Evolutionary conservation across 768 basidiomycete genomes (phyloP).

Genomic region (Coprinellus micaceus): DNA sequence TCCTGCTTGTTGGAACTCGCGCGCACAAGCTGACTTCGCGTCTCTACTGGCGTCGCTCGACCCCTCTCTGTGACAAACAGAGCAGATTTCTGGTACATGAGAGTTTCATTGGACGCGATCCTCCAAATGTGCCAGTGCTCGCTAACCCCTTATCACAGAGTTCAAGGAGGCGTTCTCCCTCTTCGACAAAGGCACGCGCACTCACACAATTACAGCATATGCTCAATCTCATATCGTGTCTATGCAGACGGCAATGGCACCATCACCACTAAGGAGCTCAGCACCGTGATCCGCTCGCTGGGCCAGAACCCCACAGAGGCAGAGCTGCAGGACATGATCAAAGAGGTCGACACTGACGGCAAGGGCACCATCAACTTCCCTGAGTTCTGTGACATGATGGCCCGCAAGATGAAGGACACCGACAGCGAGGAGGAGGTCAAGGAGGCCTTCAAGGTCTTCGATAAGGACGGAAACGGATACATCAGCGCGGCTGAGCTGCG

Average conservation of each 20-base stretch:
- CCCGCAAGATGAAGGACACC: slow-evolving; percentile 38
- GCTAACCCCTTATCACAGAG: slow-evolving; percentile 42
- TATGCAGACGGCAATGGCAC: slow-evolving; percentile 43
- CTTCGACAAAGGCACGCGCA: slow-evolving; percentile 84
- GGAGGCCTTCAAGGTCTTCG: slow-evolving; percentile 66
- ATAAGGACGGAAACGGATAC: slow-evolving; percentile 91
- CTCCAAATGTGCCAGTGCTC: background rate
- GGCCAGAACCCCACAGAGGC: slow-evolving; percentile 46
- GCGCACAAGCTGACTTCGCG: slow-evolving; percentile 1
- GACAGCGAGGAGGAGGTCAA: slow-evolving; percentile 44
- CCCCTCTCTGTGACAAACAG: slow-evolving; percentile 37
- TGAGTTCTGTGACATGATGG: slow-evolving; percentile 80
- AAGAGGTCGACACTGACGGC: slow-evolving; percentile 62
- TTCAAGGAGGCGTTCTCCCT: slow-evolving; percentile 99
- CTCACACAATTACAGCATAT: no score
- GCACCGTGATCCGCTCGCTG: slow-evolving; percentile 46
- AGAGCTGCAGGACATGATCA: slow-evolving; percentile 48
- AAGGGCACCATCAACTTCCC: slow-evolving; percentile 88
- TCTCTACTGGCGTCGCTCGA: background rate
- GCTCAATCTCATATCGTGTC: background rate
- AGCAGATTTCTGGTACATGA: slow-evolving; percentile 83
- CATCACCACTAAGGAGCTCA: slow-evolving; percentile 47
- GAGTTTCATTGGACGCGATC: slow-evolving; percentile 6
- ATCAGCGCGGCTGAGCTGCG: slow-evolving; percentile 88
- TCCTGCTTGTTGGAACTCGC: slow-evolving; percentile 4